Evolutionary conservation across 2,329 filamentous ascomycete species (phyloP), one percentile per base, ranked within the genome.

Genomic region (Alternaria conjuncta): DNA sequence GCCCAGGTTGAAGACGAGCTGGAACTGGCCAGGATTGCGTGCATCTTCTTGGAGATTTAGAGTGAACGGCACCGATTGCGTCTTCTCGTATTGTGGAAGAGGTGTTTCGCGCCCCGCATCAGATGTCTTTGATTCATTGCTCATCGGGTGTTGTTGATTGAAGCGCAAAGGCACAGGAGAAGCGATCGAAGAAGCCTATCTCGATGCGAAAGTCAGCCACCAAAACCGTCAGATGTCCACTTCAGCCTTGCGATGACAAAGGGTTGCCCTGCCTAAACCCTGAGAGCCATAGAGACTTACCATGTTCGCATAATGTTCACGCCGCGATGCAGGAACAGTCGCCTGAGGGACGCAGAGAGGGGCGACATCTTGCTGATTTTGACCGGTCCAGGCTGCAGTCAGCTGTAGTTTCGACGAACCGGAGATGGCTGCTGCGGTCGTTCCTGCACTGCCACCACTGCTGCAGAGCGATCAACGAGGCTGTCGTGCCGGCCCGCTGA

Each of bases 41-140:
- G 70, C 70, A 30, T 77, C 75, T 57, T 77, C 74, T 50, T 76
- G 74, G 6, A 77, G 64, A n/a, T 72, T 73, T 10, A 77, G 65
- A 2, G 72, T 75, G 25, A 77, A 75, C 1, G 75, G 73, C 1
- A 74, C 66, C 6, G 69, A 65, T 21, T 72, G 70, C 2, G 69
- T 71, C 64, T 74, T 71, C 28, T 75, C 71, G 56, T 75, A 75
- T 28, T 73, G 69, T 2, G 73, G 73, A 15, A 75, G 68, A 23
- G 73, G 72, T 10, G 74, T 75, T 3, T 67, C 67, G 46, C 74
- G 69, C 6, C 72, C 73, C 30, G 66, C 55, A 46, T 70, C 64
- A 44, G 65, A 30, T 13, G 64, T 20, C 32, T 67, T 65, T 8
- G 68, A n/a, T 25, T 69, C 69, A 54, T 70, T 70, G 25, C 44